phyloP scores from a whole-genome alignment of 805 yeast species.

The Diddensiella santjacobensis region DNA sequence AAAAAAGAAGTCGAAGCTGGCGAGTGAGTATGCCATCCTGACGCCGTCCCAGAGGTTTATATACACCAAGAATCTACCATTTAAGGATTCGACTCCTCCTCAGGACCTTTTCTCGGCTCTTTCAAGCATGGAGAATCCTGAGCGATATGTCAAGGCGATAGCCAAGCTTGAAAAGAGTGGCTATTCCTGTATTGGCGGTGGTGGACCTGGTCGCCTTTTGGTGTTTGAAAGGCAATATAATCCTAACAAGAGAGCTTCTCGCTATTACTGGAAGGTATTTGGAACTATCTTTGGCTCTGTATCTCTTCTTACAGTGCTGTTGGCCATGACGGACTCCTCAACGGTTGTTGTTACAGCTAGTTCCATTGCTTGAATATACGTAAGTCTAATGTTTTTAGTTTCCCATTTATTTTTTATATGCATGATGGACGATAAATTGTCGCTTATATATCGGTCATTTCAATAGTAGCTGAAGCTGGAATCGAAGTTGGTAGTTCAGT shows the following conservation, averaged over 20 bases:
- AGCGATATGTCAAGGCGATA: slow-evolving; percentile 31
- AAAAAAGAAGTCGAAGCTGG: not conserved
- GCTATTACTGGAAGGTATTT: slow-evolving; percentile 10
- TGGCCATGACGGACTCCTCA: not conserved
- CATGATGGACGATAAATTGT: no score
- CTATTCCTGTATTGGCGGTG: slow-evolving; percentile 58
- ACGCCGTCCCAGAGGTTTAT: slow-evolving; percentile 24
- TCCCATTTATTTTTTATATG: slow-evolving; percentile 2
- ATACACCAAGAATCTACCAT: slow-evolving; percentile 20
- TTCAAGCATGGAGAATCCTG: slow-evolving; percentile 21
- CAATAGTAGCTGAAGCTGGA: not conserved
- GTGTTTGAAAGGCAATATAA: slow-evolving; percentile 39
- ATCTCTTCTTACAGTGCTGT: slow-evolving; percentile 10
- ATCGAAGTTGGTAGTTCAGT: not conserved
- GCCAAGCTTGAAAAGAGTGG: slow-evolving; percentile 42
- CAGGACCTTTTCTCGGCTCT: slow-evolving; percentile 24
- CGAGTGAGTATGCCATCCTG: slow-evolving; percentile 23
- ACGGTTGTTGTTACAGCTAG: no score
- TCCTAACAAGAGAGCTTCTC: slow-evolving; percentile 11
- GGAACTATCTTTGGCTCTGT: slow-evolving; percentile 5
- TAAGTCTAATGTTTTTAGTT: slow-evolving; percentile 3
- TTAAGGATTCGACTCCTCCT: slow-evolving; percentile 15
- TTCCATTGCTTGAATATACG: no score
- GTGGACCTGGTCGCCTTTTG: slow-evolving; percentile 37
- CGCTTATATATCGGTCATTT: not conserved